Evolutionary conservation across 768 basidiomycete species (phyloP).

Genomic region (Leccinum subtestaceum): DNA sequence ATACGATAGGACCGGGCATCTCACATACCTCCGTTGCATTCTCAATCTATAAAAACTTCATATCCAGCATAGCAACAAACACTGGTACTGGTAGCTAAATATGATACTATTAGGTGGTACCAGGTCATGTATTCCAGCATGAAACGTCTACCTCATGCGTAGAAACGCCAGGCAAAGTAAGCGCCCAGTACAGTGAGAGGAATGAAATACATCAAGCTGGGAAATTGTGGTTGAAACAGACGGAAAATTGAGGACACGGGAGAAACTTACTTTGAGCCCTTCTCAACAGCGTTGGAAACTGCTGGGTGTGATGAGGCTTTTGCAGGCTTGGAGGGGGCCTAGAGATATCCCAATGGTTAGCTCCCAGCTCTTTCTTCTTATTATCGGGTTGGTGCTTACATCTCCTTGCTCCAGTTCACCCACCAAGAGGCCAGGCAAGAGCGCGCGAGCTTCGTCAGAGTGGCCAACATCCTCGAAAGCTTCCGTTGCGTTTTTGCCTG

Average conservation of each 20-base stretch:
- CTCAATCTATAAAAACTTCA: constrained; percentile 7
- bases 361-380: constrained; percentile 1
- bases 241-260: background rate
- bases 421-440: constrained; percentile 74
- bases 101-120: constrained; percentile 6
- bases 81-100: constrained; percentile 10
- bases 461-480: constrained; percentile 99
- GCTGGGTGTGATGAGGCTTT: constrained; percentile 42
- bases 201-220: constrained; percentile 77
- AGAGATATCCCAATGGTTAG: constrained; percentile 1
- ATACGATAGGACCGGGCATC: background rate
- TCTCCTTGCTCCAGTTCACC: constrained; percentile 77
- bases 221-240: constrained; percentile 1
- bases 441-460: constrained; percentile 92
- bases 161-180: constrained; percentile 87
- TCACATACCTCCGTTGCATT: background rate
- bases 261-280: constrained; percentile 62
- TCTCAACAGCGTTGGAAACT: constrained; percentile 50
- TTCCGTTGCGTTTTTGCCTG: constrained; percentile 94
- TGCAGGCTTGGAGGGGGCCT: constrained; percentile 55
- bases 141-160: constrained; percentile 33
- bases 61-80: constrained; percentile 20
- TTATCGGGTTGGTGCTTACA: constrained; percentile 39
- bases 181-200: constrained; percentile 77
- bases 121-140: background rate